Evolutionary conservation across 257 asterid species (phyloP), one percentile per base, ranked within the genome.

Genomic region (Capsicum pubescens): DNA sequence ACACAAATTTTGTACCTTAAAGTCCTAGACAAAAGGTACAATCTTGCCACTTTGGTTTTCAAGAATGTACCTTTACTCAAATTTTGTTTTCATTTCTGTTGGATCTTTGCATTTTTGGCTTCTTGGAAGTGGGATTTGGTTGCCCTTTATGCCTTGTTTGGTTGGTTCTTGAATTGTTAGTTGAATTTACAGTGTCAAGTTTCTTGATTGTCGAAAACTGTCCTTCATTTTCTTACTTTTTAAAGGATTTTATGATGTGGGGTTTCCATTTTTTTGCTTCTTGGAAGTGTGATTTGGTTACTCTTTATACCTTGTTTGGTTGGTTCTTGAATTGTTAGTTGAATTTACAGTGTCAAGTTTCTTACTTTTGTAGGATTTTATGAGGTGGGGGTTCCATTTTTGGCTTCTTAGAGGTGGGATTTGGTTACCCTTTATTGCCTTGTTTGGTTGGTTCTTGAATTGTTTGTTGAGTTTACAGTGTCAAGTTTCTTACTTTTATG

Each of bases 71-170:
- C 50, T 77, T 84, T 36, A n/a, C 32, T 52, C 77, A 15, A 48
- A 32, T 67, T 67, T 67, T 36, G 68, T 10, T 46, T 12, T 81
- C 80, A 83, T 54, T 88, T 86, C 14, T 70, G 82, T 64, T 69
- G 83, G 85, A 26, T 26, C 32, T 0, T 77, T 57, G 19, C 59
- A 77, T 63, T 67, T 26, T 52, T 35, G 64, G 74, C 35, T 77
- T 26, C 32, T 26, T 26, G 32, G 32, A 26, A 26, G 32, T 26
- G 32, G 32, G 32, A 26, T 26, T 26, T 26, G 32, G 32, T 26
- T 26, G 1, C 32, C 32, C 32, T 26, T 26, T 26, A 26, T 26
- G 32, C 32, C 32, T 26, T 26, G 32, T 26, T 26, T 26, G 32
- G 32, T 26, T 26, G 32, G 32, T 26, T 26, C 32, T 26, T 26